phyloP scores from a whole-genome alignment of 176 grass and related monocot genomes.

The Hsuehochloa calcarea region DNA sequence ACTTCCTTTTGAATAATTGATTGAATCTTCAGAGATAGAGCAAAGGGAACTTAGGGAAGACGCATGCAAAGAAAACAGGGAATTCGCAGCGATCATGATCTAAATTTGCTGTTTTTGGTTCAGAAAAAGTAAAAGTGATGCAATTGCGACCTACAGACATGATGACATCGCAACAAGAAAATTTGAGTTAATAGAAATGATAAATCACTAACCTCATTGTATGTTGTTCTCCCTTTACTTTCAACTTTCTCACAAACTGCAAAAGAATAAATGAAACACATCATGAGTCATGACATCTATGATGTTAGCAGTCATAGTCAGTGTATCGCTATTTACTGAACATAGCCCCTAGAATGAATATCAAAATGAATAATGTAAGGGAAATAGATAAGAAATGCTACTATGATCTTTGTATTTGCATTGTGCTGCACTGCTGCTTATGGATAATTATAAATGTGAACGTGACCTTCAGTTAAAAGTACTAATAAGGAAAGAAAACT shows the following conservation, averaged over 20 bases:
- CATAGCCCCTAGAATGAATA: not conserved
- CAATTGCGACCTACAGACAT: not conserved
- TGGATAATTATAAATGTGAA: not conserved
- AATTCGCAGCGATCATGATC: not conserved
- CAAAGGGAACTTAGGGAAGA: not conserved
- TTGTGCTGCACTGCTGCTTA: not conserved
- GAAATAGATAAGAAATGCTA: not conserved
- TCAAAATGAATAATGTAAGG: not conserved
- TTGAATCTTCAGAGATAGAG: not conserved
- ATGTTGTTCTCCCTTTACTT: conserved; percentile 99
- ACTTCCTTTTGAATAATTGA: not conserved
- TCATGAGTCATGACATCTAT: not conserved
- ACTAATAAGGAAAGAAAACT: not conserved
- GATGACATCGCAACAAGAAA: not conserved
- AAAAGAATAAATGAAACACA: conserved; percentile 29
- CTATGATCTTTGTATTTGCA: not conserved
- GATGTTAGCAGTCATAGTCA: not conserved
- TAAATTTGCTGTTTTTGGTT: not conserved
- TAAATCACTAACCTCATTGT: conserved; percentile 71
- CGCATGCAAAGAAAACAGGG: not conserved
- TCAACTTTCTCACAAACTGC: conserved; percentile 99
- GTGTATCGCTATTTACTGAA: not conserved
- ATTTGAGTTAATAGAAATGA: not conserved
- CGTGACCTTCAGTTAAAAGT: conserved; percentile 4
- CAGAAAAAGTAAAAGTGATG: not conserved